Conservation (phyloP, 2,329 filamentous ascomycete genomes). For the Grosmannia serpens region DNA sequence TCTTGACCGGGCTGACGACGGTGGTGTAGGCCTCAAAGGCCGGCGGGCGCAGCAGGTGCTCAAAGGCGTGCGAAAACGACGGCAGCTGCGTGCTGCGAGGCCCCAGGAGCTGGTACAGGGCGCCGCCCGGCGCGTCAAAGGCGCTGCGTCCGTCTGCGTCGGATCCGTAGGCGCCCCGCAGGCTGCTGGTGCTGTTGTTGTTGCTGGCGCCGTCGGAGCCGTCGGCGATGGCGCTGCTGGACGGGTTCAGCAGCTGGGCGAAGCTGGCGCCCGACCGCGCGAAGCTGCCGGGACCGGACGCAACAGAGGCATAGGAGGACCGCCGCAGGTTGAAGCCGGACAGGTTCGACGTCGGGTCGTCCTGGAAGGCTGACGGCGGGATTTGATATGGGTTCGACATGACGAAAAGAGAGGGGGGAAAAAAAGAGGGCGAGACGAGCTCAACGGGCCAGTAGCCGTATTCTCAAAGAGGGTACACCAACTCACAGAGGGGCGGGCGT, state of each 20-base stretch:
- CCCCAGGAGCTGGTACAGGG: constrained; percentile 14
- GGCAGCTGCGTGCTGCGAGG: constrained; percentile 23
- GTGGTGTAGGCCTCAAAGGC: constrained; percentile 12
- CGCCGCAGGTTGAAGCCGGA: constrained; percentile 19
- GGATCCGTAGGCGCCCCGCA: not conserved
- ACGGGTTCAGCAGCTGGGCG: constrained; percentile 36
- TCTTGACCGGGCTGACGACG: constrained; percentile 6
- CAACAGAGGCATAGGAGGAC: constrained; percentile 31
- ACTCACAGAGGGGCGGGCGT: not conserved
- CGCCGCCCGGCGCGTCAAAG: constrained; percentile 15
- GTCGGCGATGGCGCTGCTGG: constrained; percentile 4
- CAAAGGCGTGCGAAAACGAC: constrained; percentile 41
- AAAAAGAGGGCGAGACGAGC: constrained; percentile 5
- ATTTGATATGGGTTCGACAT: constrained; percentile 34
- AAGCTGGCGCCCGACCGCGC: constrained; percentile 30
- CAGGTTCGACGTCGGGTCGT: constrained; percentile 18
- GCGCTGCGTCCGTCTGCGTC: not conserved
- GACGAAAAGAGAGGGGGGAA: constrained; percentile 8
- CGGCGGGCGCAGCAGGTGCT: constrained; percentile 28
- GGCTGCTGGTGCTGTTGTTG: constrained; percentile 1
- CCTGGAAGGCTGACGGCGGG: constrained; percentile 20
- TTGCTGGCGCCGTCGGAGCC: constrained; percentile 16
- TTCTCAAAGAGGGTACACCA: not conserved
- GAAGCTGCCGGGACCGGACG: constrained; percentile 25
- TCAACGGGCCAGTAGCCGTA: no score